Evolutionary conservation across 768 basidiomycete genomes (phyloP).

Genomic region (Gyrodon lividus): DNA sequence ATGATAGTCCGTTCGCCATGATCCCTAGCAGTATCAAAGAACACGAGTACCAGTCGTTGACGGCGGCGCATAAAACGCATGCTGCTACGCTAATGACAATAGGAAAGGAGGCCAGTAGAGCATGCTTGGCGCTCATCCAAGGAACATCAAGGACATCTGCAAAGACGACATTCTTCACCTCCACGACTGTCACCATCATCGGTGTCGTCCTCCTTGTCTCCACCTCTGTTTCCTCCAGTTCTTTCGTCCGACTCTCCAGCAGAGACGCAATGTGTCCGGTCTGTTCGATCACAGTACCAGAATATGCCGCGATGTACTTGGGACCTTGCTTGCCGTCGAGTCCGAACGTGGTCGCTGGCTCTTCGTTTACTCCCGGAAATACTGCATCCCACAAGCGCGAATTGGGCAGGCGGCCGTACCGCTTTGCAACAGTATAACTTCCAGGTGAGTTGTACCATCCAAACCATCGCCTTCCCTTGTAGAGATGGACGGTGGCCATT

Average conservation of each 20-base stretch:
- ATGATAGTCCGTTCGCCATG: conserved; percentile 28
- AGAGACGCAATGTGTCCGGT: conserved; percentile 56
- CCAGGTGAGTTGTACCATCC: conserved; percentile 38
- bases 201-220: conserved; percentile 6
- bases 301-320: conserved; percentile 74
- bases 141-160: not conserved
- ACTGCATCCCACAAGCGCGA: conserved; percentile 11
- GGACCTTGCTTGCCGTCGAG: conserved; percentile 36
- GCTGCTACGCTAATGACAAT: conserved; percentile 21
- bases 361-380: conserved; percentile 13
- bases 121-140: not conserved
- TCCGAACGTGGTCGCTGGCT: conserved; percentile 22
- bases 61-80: conserved; percentile 18
- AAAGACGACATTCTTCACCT: not conserved
- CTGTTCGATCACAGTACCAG: conserved; percentile 47
- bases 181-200: conserved; percentile 4
- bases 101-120: conserved; percentile 14
- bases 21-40: conserved; percentile 30
- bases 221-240: conserved; percentile 5
- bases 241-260: conserved; percentile 25
- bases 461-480: conserved; percentile 23
- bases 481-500: conserved; percentile 29
- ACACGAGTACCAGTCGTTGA: conserved; percentile 26
- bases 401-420: conserved; percentile 18
- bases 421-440: conserved; percentile 25